Evolutionary conservation across 306 rosid species (phyloP).

Genomic region (Calophaca sinica): DNA sequence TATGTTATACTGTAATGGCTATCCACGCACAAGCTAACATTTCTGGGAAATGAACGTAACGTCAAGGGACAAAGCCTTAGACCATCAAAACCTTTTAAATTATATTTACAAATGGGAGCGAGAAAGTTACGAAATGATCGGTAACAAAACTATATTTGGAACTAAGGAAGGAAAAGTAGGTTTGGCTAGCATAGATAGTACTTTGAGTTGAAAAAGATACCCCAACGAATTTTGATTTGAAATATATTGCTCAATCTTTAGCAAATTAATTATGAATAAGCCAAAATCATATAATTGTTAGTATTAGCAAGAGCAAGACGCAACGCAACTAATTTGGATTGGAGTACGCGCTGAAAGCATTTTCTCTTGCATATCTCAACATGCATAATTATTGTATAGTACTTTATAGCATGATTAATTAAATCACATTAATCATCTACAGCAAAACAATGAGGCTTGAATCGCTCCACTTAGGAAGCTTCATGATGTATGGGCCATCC

Average conservation of each 20-base stretch:
- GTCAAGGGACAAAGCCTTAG: background rate
- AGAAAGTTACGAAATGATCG: background rate
- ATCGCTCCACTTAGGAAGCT: slow-evolving; percentile 36
- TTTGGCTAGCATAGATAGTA: slow-evolving; percentile 40
- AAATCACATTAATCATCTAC: slow-evolving; percentile 29
- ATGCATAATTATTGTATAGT: slow-evolving; percentile 5
- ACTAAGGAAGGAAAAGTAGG: slow-evolving; percentile 16
- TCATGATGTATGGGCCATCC: slow-evolving; percentile 8
- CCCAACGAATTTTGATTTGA: slow-evolving; percentile 59
- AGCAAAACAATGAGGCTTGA: slow-evolving; percentile 23
- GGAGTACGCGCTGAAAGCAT: background rate
- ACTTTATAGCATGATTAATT: slow-evolving; percentile 17
- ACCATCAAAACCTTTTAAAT: background rate
- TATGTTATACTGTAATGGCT: too few species aligned
- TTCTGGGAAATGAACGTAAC: background rate
- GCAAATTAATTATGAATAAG: slow-evolving; percentile 8
- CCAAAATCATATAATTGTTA: slow-evolving; percentile 9
- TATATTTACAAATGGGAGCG: background rate
- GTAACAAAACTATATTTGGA: slow-evolving; percentile 14
- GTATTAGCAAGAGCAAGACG: background rate
- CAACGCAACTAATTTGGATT: background rate
- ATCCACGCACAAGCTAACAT: too few species aligned
- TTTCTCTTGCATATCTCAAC: background rate
- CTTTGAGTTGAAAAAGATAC: slow-evolving; percentile 48
- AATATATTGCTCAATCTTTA: slow-evolving; percentile 25